Base-by-base conservation (phyloP, 2,329 filamentous ascomycete species). In the Alternaria arbusti region DNA sequence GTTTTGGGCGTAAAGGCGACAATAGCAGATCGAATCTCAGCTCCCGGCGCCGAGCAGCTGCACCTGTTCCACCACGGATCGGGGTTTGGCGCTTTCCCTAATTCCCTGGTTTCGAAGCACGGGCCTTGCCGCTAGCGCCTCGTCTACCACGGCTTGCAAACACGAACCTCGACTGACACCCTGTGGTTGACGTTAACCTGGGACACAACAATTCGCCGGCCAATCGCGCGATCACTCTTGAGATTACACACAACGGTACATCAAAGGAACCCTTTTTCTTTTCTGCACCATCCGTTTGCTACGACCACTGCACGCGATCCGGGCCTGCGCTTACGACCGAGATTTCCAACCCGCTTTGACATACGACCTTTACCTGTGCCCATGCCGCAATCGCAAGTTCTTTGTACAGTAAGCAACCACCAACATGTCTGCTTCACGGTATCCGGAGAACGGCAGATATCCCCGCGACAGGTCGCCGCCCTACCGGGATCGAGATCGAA, bases 401-500 rank as follows among this genome's bases (percentile, higher is more conserved):
- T 26, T 32, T 9, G 20, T 30, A 46, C 40, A 65, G 9, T 32
- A 63, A 56, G 56, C 61, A 49, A 56, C 15, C 54, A 55, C 43
- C 63, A 66, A 32, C 45, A 79, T 80, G 78, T 79, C 78, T 65
- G 74, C 76, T 54, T 76, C 73, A 58, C 72, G 76, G 54, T 78
- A 78, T 64, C 72, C 73, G 58, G 76, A 78, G 69, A 77, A 67
- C 69, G 74, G 65, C 72, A 70, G 77, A 70, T 79, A 78, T 65
- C 71, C 82, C 60, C 81, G 82, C 70, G 82, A 82, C 67, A 77
- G 80, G 57, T 81, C 82, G 15, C 82, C 82, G 40, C 81, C 82
- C 20, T 93, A 93, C 72, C 85, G 85, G 66, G 91, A 94, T 73
- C 85, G 85, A 67, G 91, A 94, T 76, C 69, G 77, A 61, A 88